A percentile compares a stretch with the other conserved stretches of the same genome.
Evolutionary conservation across 164 flowering plant species (phyloP).

Genomic region (Liquidambar formosana): DNA sequence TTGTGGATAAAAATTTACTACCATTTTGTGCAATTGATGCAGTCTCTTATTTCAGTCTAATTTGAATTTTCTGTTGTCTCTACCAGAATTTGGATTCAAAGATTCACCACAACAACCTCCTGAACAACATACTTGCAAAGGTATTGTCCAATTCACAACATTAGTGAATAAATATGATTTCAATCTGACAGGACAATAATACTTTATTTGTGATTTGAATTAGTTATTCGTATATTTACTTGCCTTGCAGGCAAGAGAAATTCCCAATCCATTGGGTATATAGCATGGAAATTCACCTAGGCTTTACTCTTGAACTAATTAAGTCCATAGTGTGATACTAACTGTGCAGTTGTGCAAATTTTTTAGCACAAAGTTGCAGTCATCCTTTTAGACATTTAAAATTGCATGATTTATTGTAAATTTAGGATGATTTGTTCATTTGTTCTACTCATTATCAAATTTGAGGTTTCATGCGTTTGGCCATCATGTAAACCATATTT

Average conservation of each 20-base stretch:
- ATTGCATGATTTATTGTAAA: background rate
- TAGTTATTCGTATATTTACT: background rate
- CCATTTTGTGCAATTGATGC: background rate
- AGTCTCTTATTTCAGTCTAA: background rate
- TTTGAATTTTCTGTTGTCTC: slow-evolving; percentile 5
- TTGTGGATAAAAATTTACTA: no score
- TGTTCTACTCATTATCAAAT: background rate
- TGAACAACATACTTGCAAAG: slow-evolving; percentile 91
- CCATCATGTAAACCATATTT: background rate
- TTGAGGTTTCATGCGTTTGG: background rate
- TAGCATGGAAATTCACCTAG: background rate
- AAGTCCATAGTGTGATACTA: background rate
- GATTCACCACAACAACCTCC: slow-evolving; percentile 96
- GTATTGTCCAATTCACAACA: slow-evolving; percentile 29
- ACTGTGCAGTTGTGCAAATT: background rate
- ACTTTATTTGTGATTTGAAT: background rate
- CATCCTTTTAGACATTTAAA: background rate
- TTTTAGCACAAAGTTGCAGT: background rate
- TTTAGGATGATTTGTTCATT: background rate
- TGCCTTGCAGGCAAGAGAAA: background rate
- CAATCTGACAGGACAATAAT: background rate
- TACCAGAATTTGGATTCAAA: slow-evolving; percentile 94
- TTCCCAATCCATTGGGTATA: background rate
- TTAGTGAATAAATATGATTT: slow-evolving; percentile 1
- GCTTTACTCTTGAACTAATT: background rate